Evolutionary conservation across 805 yeast genomes (phyloP), one percentile per base, ranked within the genome.

Genomic region (Barnettozyma botsteinii): DNA sequence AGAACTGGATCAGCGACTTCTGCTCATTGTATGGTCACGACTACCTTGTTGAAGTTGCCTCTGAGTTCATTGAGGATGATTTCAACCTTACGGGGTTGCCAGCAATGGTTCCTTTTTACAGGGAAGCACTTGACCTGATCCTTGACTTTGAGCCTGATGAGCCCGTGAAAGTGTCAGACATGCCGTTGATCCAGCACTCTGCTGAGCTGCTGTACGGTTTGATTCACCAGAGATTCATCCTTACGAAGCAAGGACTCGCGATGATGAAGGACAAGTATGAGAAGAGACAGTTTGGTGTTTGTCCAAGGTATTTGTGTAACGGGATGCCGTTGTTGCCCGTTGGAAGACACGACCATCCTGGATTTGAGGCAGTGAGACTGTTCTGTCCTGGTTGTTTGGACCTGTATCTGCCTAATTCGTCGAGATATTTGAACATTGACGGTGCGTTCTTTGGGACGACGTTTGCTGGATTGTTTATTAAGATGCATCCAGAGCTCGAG

Each of bases 371-470:
- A 0, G 96, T 93, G 32, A 66, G 97, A 49, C 71, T 93, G 35
- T 93, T 81, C 60, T 93, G 98, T 64, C 97, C 98, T 2, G 81
- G 91, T 58, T 93, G 98, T 64, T 78, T 81, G 56, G 98, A 93
- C 56, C 71, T 91, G 30, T 93, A 93, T 61, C 64, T 87, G 37
- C 98, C 98, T 2, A 78, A 82, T 41, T 81, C 88, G 41, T 79
- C 89, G n/a, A 71, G 95, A 46, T 89, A 85, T 61, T 66, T 85
- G 42, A 85, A 86, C 56, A 77, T 93, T 31, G 98, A 93, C 62
- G 98, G 98, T 5, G 96, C 98, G 1, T 93, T 83, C 55, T 93
- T 94, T 67, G 98, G 98, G 5, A 87, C 98, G 0, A 81, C 94
- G 26, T 93, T 93, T 65, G 93, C 96, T 1, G 97, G 96, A 2